These are phyloP conservation scores for Mucor circinelloides DNA, from an alignment of 371 early-diverging fungal species.

Conservation along the genomic window DNA sequence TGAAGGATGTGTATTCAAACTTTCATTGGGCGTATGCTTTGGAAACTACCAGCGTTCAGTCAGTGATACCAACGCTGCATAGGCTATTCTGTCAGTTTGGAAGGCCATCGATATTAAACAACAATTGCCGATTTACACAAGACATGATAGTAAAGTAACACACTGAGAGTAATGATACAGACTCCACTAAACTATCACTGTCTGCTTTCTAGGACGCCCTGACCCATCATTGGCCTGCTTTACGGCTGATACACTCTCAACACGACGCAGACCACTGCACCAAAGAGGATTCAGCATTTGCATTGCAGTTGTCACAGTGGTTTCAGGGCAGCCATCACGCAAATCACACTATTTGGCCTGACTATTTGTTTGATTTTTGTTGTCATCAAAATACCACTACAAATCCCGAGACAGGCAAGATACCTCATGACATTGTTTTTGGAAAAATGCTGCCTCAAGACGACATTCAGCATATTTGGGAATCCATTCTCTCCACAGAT, in stretches of 20 bases:
- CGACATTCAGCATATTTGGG: not conserved
- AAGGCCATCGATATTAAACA: not conserved
- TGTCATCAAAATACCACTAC: not conserved
- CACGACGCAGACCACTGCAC: not conserved
- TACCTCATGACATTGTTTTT: slow-evolving; percentile 1
- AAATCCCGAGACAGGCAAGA: slow-evolving; percentile 1
- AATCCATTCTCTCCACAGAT: not conserved
- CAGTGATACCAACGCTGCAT: not conserved
- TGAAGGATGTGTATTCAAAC: not conserved
- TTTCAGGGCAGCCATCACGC: not conserved
- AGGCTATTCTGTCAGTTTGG: not conserved
- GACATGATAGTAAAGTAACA: not conserved
- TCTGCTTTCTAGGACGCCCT: not conserved
- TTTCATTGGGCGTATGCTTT: not conserved
- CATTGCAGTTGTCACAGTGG: not conserved
- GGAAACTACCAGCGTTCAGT: not conserved
- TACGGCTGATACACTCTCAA: not conserved
- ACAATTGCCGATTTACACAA: not conserved
- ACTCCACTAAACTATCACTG: not conserved
- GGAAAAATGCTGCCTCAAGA: not conserved
- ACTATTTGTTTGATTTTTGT: not conserved
- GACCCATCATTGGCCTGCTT: not conserved
- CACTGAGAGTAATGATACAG: not conserved
- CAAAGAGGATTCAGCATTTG: not conserved
- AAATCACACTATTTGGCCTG: not conserved